These are phyloP conservation scores for Chaetomium sp. DNA, from an alignment of 2,329 filamentous ascomycete genomes.

Conservation along the genomic window DNA sequence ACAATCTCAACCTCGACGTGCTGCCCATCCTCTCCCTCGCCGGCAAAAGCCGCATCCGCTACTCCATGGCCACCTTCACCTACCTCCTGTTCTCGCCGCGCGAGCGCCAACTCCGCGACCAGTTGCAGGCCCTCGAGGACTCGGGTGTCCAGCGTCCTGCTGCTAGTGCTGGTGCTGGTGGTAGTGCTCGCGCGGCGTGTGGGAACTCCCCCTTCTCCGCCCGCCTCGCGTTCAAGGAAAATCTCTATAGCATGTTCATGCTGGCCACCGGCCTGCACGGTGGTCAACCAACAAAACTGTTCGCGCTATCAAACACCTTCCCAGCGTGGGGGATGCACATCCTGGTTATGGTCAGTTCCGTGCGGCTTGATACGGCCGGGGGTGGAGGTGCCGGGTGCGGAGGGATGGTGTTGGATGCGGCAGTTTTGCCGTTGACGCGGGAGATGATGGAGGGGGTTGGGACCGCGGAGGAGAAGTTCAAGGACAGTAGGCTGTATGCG, in stretches of 20 bases:
- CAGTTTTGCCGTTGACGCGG: constrained; percentile 38
- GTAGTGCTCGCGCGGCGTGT: not conserved
- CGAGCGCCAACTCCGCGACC: constrained; percentile 34
- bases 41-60: constrained; percentile 27
- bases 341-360: constrained; percentile 36
- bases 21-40: constrained; percentile 38
- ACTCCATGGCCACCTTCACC: constrained; percentile 35
- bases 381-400: constrained; percentile 22
- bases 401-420: constrained; percentile 40
- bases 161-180: too few relatives aligned
- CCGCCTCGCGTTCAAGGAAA: constrained; percentile 43
- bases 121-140: not conserved
- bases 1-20: constrained; percentile 39
- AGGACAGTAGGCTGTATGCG: constrained; percentile 26
- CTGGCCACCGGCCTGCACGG: constrained; percentile 40
- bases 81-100: constrained; percentile 37
- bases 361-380: constrained; percentile 39
- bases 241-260: constrained; percentile 42
- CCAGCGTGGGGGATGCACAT: constrained; percentile 36
- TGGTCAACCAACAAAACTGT: constrained; percentile 36
- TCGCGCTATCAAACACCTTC: constrained; percentile 34
- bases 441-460: constrained; percentile 25
- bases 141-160: too few relatives aligned
- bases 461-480: not conserved
- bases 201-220: not conserved